Conservation (phyloP, 2,329 filamentous ascomycete genomes). For the Stylonectria norvegica region DNA sequence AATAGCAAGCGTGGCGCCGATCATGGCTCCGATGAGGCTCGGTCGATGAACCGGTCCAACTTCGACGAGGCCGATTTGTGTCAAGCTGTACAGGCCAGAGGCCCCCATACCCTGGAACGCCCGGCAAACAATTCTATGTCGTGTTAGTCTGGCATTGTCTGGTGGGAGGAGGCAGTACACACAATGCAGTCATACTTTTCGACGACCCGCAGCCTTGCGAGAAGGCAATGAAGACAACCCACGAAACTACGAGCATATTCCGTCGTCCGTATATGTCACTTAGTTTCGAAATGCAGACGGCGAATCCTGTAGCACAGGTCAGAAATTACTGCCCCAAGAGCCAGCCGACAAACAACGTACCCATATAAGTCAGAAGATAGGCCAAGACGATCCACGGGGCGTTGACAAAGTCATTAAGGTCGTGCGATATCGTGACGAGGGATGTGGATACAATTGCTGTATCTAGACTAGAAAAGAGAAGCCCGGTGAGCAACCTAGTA, state of each 20-base stretch:
- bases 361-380: slow-evolving; percentile 57
- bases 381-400: slow-evolving; percentile 54
- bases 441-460: slow-evolving; percentile 58
- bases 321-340: slow-evolving; percentile 1
- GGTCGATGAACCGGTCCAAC: slow-evolving; percentile 52
- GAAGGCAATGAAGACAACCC: slow-evolving; percentile 53
- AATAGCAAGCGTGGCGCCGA: slow-evolving; percentile 54
- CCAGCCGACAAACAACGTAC: slow-evolving; percentile 28
- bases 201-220: slow-evolving; percentile 53
- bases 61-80: slow-evolving; percentile 55
- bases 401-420: slow-evolving; percentile 49
- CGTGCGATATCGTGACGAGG: slow-evolving; percentile 52
- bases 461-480: slow-evolving; percentile 56
- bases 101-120: slow-evolving; percentile 60
- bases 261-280: slow-evolving; percentile 58
- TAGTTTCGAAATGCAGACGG: slow-evolving; percentile 55
- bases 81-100: slow-evolving; percentile 59
- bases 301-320: slow-evolving; percentile 42
- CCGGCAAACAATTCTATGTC: slow-evolving; percentile 52
- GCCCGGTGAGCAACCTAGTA: slow-evolving; percentile 46
- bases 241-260: slow-evolving; percentile 48
- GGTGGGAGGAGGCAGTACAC: slow-evolving; percentile 20
- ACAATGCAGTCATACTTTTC: slow-evolving; percentile 50
- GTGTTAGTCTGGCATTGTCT: slow-evolving; percentile 15
- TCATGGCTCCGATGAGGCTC: slow-evolving; percentile 51